Conservation (phyloP, 495 filamentous ascomycete genomes). For the Neurospora sp. region DNA sequence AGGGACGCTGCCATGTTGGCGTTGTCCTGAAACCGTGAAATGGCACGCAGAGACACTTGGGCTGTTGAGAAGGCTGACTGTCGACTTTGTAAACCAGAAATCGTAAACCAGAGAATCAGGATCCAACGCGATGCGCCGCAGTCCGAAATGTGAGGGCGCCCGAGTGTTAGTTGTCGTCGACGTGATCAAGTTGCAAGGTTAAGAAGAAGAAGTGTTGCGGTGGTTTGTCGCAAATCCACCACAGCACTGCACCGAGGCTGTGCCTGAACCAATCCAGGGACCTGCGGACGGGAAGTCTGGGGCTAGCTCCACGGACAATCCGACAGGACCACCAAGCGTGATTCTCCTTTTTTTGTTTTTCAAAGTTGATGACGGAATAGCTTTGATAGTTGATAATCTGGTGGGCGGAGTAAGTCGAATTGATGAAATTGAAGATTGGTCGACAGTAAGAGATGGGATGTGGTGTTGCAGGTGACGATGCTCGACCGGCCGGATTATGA, state of each 20-base stretch:
- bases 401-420: not conserved
- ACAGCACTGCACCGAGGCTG: not conserved
- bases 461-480: not conserved
- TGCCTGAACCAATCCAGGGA: not conserved
- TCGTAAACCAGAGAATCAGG: not conserved
- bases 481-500: not conserved
- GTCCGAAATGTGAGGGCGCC: not conserved
- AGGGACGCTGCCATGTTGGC: conserved; percentile 10
- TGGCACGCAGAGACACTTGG: not conserved
- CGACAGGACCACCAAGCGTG: not conserved
- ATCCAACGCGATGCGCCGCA: not conserved
- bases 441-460: not conserved
- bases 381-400: not conserved
- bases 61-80: not conserved
- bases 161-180: not conserved
- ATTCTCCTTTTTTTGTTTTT: not conserved
- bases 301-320: not conserved
- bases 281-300: not conserved
- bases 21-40: conserved; percentile 4
- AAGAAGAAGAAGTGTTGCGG: not conserved
- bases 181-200: not conserved
- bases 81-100: not conserved
- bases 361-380: not conserved
- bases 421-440: not conserved
- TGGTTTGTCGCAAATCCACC: not conserved